Evolutionary conservation across 768 basidiomycete genomes (phyloP).

Genomic region (Boletus rubropictus): DNA sequence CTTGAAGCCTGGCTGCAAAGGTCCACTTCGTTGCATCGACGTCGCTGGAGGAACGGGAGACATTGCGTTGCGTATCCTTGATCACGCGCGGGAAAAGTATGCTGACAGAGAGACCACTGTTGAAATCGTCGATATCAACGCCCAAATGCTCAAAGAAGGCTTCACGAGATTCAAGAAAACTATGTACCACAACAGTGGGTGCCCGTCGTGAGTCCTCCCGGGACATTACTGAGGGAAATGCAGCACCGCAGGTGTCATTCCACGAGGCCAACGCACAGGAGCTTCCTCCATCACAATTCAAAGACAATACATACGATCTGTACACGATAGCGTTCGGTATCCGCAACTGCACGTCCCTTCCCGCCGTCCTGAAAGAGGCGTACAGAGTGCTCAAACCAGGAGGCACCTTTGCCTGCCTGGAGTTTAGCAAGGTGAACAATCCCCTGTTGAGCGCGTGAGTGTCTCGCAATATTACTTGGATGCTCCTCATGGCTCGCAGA

Average conservation of each 20-base stretch:
- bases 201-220: not conserved
- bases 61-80: conserved; percentile 90
- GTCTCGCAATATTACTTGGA: not conserved
- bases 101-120: conserved; percentile 87
- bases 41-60: conserved; percentile 98
- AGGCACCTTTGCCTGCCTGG: conserved; percentile 90
- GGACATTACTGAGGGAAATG: conserved; percentile 1
- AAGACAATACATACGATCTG: conserved; percentile 81
- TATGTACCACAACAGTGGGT: conserved; percentile 95
- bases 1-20: conserved; percentile 70
- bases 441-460: conserved; percentile 82
- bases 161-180: conserved; percentile 88
- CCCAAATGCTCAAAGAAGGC: conserved; percentile 92
- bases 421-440: conserved; percentile 91
- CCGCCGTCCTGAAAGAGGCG: conserved; percentile 82
- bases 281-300: conserved; percentile 60
- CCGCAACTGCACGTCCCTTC: conserved; percentile 91
- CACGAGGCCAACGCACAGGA: conserved; percentile 90
- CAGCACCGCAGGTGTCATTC: conserved; percentile 91
- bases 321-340: conserved; percentile 99
- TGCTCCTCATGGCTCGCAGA: conserved; percentile 37
- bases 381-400: conserved; percentile 94
- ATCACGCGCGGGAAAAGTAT: conserved; percentile 83
- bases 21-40: conserved; percentile 79
- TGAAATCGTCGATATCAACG: conserved; percentile 90